Percentiles rank a stretch among this genome's conserved stretches.
phyloP scores from a whole-genome alignment of 345 rosid genomes.

The Aquilaria yunnanensis region DNA sequence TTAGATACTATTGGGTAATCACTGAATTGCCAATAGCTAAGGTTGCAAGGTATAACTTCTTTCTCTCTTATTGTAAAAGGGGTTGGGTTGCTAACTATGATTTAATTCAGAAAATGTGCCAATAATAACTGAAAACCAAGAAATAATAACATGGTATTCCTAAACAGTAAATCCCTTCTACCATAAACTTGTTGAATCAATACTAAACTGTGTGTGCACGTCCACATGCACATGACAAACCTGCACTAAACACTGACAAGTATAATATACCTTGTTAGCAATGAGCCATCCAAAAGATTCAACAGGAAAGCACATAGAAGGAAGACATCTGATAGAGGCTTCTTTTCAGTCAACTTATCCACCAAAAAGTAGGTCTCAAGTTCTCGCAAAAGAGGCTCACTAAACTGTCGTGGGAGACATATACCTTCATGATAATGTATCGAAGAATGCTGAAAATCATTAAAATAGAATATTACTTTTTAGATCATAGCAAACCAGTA shows the following conservation, averaged over 20 bases:
- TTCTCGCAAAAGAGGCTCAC: slow-evolving; percentile 69
- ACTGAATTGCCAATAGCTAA: too few relatives aligned
- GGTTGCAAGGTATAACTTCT: too few relatives aligned
- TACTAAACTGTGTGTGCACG: too few relatives aligned
- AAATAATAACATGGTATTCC: too few relatives aligned
- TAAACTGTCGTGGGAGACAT: slow-evolving; percentile 59
- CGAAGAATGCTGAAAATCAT: slow-evolving; percentile 36
- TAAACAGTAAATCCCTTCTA: too few relatives aligned
- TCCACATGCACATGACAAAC: too few relatives aligned
- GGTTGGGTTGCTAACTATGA: too few relatives aligned
- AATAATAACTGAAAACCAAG: too few relatives aligned
- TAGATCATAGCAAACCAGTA: slow-evolving; percentile 4
- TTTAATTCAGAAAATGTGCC: too few relatives aligned
- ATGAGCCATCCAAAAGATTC: slow-evolving; percentile 62
- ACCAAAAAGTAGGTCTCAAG: slow-evolving; percentile 56
- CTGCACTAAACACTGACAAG: neutral
- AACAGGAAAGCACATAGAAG: slow-evolving; percentile 55
- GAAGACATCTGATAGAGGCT: slow-evolving; percentile 60
- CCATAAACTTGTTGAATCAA: too few relatives aligned
- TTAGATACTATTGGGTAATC: too few relatives aligned
- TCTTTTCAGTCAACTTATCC: slow-evolving; percentile 36
- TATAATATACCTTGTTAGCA: slow-evolving; percentile 48
- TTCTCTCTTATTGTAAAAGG: too few relatives aligned
- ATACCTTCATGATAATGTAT: slow-evolving; percentile 36
- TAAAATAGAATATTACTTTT: slow-evolving; percentile 13